Evolutionary conservation across 2,329 filamentous ascomycete species (phyloP), one percentile per base, ranked within the genome.

Genomic region (Pyrenophora teres): DNA sequence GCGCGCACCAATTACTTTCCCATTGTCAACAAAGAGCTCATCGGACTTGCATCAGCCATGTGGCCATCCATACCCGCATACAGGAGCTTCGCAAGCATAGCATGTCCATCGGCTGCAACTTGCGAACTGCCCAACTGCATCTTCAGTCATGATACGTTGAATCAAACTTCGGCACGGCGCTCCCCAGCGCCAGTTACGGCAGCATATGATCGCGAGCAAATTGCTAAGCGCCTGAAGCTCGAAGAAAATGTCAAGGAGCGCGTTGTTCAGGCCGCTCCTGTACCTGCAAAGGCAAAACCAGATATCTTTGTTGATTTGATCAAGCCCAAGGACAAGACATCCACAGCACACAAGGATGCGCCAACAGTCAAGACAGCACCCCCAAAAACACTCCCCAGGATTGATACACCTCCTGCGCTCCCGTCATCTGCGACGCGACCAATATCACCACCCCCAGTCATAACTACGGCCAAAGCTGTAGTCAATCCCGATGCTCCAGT

Each of bases 121-220:
- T 87, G 84, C 69, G 63, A 69, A 25, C 71, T 86, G 10, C 73
- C 80, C 12, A 78, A 79, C 56, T 87, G 84, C 72, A 79, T 86
- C 16, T 87, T 86, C 70, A 76, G 73, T 10, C 84, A 87, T 69
- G 68, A 78, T 46, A 46, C 63, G 12, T n/a, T 46, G 31, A 59
- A 51, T 33, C 8, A 52, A 31, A 46, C 53, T 33, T 38, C 36
- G 23, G 27, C 39, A 18, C 42, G 25, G 3, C 31, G 51, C 9
- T 40, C 46, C 9, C 43, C 47, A 21, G 23, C 52, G 15, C 23
- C 42, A 32, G 51, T n/a, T 16, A 27, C 41, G 15, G 30, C 39
- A 30, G 10, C 40, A 15, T 7, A 38, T 39, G 58, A 46, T 27
- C 32, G 35, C 25, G 55, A 57, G 50, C 60, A 60, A 30, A 57